Evolutionary conservation across 371 early-diverging fungal species (phyloP).

Genomic region (Aphelidium insulamus): DNA sequence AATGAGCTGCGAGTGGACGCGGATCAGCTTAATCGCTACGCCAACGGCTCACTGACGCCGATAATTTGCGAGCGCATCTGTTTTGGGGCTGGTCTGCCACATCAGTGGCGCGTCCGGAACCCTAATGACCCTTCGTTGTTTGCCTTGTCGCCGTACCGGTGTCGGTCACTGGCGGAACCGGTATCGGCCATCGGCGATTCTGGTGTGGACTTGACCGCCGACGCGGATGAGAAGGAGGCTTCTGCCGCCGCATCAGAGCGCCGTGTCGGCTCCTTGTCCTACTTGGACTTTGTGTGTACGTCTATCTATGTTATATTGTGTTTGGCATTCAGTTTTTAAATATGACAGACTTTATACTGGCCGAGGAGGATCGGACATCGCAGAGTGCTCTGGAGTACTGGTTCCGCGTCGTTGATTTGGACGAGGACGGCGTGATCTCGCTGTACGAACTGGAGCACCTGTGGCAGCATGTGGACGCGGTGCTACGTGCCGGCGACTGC

Average conservation of each 20-base stretch:
- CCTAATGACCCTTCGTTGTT: too few species aligned
- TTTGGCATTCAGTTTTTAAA: constrained; percentile 1
- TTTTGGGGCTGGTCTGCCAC: too few species aligned
- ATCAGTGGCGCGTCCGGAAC: too few species aligned
- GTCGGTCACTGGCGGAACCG: too few species aligned
- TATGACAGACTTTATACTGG: constrained; percentile 47
- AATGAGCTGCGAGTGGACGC: constrained; percentile 41
- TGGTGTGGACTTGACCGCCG: too few species aligned
- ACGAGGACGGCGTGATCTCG: constrained; percentile 64
- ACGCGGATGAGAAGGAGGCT: too few species aligned
- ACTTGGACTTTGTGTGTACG: neutral
- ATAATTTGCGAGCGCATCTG: constrained; percentile 33
- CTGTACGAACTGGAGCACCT: constrained; percentile 64
- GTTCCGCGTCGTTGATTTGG: constrained; percentile 77
- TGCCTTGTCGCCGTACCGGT: too few species aligned
- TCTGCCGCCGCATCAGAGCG: too few species aligned
- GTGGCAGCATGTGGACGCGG: too few species aligned
- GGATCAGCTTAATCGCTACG: constrained; percentile 36
- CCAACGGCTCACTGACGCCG: constrained; percentile 26
- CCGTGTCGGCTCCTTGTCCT: too few species aligned
- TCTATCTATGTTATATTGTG: constrained; percentile 17
- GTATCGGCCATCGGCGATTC: too few species aligned
- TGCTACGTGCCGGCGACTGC: too few species aligned
- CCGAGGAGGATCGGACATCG: constrained; percentile 61
- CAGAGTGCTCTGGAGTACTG: constrained; percentile 68